These are phyloP conservation scores for Marchantia paleacea DNA, from an alignment of 225 moss, liverwort and hornwort genomes.

Conservation along the genomic window DNA sequence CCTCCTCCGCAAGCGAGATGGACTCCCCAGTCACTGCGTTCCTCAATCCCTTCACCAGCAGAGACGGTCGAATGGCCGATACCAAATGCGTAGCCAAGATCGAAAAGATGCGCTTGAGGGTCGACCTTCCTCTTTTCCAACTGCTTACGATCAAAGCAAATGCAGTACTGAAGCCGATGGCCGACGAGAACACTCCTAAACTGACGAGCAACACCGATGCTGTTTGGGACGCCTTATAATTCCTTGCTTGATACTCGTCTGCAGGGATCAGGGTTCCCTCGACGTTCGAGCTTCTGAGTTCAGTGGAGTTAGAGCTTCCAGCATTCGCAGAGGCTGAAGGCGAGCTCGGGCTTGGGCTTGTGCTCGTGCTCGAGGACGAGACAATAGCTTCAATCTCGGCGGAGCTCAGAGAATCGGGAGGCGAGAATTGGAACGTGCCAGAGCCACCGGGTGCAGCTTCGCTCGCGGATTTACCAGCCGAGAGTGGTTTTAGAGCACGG, in stretches of 20 bases:
- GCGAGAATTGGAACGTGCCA: neutral
- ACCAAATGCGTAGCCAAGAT: slow-evolving; percentile 23
- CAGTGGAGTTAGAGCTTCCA: neutral
- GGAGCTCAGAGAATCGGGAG: neutral
- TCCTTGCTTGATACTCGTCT: slow-evolving; percentile 23
- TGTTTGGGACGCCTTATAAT: slow-evolving; percentile 7
- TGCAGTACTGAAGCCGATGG: slow-evolving; percentile 19
- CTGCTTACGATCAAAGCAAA: slow-evolving; percentile 23
- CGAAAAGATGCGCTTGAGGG: slow-evolving; percentile 17
- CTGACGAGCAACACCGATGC: slow-evolving; percentile 32
- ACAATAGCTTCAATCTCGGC: neutral
- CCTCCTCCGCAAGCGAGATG: neutral
- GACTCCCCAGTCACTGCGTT: neutral
- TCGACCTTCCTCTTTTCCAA: slow-evolving; percentile 27
- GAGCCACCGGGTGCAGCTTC: neutral
- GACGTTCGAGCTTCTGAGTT: neutral
- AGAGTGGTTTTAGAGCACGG: neutral
- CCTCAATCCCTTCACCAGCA: neutral
- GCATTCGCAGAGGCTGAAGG: neutral
- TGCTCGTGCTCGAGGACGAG: neutral
- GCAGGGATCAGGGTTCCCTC: neutral
- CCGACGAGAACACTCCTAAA: slow-evolving; percentile 24
- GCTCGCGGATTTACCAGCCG: neutral
- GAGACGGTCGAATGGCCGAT: slow-evolving; percentile 3
- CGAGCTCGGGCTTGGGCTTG: neutral